Evolutionary conservation across 2,329 filamentous ascomycete genomes (phyloP), one percentile per base, ranked within the genome.

Genomic region (Colletotrichum lentis): DNA sequence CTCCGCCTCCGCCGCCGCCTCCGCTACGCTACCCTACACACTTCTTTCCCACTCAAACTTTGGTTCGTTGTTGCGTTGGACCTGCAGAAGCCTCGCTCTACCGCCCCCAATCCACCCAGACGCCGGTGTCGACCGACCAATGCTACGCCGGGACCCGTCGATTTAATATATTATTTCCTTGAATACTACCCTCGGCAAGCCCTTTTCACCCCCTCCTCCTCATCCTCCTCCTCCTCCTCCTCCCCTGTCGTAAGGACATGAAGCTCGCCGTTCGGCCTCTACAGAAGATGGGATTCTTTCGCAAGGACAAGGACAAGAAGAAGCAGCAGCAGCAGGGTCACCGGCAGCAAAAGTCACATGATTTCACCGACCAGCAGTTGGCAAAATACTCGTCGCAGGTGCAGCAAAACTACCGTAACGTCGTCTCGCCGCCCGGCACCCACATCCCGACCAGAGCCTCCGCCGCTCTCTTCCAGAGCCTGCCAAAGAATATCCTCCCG

Each of bases 401-500:
- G 31, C 66, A 69, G 56, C 62, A 69, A 44, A 69, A 60, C 56
- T 69, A 61, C 41, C 66, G 66, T 55, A 66, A 56, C 44, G 31
- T 60, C 37, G 37, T 37, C 62, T 69, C 66, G 50, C 66, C 66
- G 11, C 54, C 65, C 11, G 52, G 43, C 58, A 71, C 73, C 27
- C 78, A 76, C 67, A 77, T 77, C 63, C 80, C 82, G 10, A 82
- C 80, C 5, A 72, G 72, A 27, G 72, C 74, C 35, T 86, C 84
- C 7, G 79, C 82, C 16, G 74, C 74, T 16, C 70, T 79, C 44
- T 82, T 88, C 56, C 80, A 81, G 47, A 78, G 79, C 60, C 85
- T 97, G 12, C 91, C 93, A 11, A 80, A 85, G 31, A 80, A 85
- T n/a, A 83, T 97, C 37, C 84, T 97, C 66, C 84, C 88, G 72